These are phyloP conservation scores for Mucor saturninus DNA, from an alignment of 371 early-diverging fungal genomes.

Conservation along the genomic window DNA sequence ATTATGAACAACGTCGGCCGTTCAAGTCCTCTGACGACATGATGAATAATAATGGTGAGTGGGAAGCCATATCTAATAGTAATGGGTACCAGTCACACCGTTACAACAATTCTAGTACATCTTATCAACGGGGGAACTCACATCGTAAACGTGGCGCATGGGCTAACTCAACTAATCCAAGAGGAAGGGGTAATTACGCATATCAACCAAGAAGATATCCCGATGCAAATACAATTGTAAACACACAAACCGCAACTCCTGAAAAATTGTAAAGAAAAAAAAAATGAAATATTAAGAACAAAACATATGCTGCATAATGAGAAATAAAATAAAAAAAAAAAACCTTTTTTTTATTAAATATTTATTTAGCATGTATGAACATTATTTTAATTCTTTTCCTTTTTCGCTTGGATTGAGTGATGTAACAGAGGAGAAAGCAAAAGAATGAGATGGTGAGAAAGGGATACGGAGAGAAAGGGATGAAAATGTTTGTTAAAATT, in stretches of 20 bases:
- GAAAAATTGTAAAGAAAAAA: constrained; percentile 5
- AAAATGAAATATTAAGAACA: background rate
- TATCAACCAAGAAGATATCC: constrained; percentile 4
- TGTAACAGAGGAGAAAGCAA: background rate
- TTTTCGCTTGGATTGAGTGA: background rate
- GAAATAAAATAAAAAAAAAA: background rate
- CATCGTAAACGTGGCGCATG: constrained; percentile 1
- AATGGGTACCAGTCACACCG: constrained; percentile 1
- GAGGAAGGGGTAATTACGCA: constrained; percentile 2
- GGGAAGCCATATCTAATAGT: background rate
- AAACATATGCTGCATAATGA: background rate
- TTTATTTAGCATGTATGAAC: background rate
- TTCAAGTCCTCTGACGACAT: background rate
- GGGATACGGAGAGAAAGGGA: background rate
- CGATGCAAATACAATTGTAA: background rate
- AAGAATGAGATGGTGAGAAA: background rate
- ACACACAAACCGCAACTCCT: background rate
- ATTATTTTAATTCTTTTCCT: background rate
- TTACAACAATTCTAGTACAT: background rate
- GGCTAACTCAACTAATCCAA: background rate
- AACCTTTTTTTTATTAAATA: background rate
- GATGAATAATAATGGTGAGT: background rate
- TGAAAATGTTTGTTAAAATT: constrained; percentile 4
- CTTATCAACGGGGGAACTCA: background rate
- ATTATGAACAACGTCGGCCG: constrained; percentile 1